These are phyloP conservation scores for Chrysoporthe puriensis DNA, from an alignment of 2,329 filamentous ascomycete species.

Conservation along the genomic window DNA sequence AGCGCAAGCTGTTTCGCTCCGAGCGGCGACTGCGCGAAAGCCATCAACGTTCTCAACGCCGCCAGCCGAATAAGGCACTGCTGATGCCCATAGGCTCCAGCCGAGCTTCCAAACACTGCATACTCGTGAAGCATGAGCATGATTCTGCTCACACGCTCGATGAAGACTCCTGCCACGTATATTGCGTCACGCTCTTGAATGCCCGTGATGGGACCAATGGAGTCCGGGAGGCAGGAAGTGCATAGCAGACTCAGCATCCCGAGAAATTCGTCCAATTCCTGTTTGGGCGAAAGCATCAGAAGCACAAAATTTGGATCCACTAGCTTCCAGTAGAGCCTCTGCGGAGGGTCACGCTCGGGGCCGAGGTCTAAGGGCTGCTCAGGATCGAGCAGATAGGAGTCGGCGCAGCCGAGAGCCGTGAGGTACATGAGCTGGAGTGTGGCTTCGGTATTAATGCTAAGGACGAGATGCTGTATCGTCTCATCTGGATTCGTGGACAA, in stretches of 20 bases:
- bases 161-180: slow-evolving; percentile 51
- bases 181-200: slow-evolving; percentile 46
- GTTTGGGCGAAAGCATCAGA: slow-evolving; percentile 68
- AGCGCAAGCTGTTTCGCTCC: slow-evolving; percentile 67
- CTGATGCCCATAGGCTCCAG: slow-evolving; percentile 38
- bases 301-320: slow-evolving; percentile 67
- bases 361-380: slow-evolving; percentile 26
- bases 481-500: slow-evolving; percentile 47
- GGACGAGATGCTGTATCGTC: slow-evolving; percentile 48
- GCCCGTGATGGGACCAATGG: slow-evolving; percentile 66
- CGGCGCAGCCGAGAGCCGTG: slow-evolving; percentile 60
- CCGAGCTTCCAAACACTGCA: slow-evolving; percentile 39
- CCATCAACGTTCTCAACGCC: slow-evolving; percentile 57
- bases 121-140: slow-evolving; percentile 60
- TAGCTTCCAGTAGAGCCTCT: slow-evolving; percentile 65
- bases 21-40: slow-evolving; percentile 65
- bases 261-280: slow-evolving; percentile 65
- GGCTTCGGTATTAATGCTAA: slow-evolving; percentile 63
- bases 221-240: slow-evolving; percentile 65
- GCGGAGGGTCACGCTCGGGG: slow-evolving; percentile 35
- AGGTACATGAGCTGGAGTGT: slow-evolving; percentile 70
- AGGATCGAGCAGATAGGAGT: slow-evolving; percentile 26
- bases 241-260: slow-evolving; percentile 68
- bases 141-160: slow-evolving; percentile 66
- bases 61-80: slow-evolving; percentile 49